Conservation (phyloP, 768 basidiomycete genomes). For the Lactarius hatsudake region DNA sequence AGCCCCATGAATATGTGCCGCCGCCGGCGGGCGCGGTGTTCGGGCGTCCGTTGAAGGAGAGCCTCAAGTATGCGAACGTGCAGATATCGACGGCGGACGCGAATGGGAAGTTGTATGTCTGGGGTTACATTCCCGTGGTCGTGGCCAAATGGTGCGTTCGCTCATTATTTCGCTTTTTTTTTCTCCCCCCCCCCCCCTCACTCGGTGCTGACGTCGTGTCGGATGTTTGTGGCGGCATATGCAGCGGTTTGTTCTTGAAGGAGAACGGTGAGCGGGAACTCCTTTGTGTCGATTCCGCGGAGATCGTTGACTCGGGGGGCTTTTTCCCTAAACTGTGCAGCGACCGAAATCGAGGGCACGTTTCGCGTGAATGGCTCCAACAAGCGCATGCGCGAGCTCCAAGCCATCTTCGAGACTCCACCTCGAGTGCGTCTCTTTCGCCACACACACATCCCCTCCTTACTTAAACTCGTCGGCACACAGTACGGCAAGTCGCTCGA, state of each 20-base stretch:
- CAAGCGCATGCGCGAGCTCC: conserved; percentile 94
- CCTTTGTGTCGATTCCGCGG: conserved; percentile 1
- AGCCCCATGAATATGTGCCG: conserved; percentile 31
- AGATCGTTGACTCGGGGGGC: neutral
- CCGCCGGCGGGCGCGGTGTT: conserved; percentile 60
- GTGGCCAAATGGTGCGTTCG: conserved; percentile 90
- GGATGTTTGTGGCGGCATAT: conserved; percentile 4
- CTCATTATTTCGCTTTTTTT: conserved; percentile 14
- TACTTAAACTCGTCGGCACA: neutral
- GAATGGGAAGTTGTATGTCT: conserved; percentile 80
- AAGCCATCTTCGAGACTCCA: conserved; percentile 83
- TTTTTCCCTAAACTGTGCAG: conserved; percentile 34
- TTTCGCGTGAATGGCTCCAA: conserved; percentile 96
- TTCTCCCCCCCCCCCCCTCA: too few relatives aligned
- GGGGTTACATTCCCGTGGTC: conserved; percentile 95
- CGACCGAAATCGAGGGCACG: conserved; percentile 89
- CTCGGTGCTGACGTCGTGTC: neutral
- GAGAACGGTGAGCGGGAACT: conserved; percentile 66
- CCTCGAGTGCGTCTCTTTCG: conserved; percentile 60
- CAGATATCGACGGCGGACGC: conserved; percentile 90
- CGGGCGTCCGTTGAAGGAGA: conserved; percentile 79
- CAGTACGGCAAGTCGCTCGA: conserved; percentile 94
- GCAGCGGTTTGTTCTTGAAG: conserved; percentile 89
- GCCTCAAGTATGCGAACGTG: conserved; percentile 82
- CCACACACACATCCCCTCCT: neutral